These are phyloP conservation scores for Penicillium turbatum DNA, from an alignment of 495 filamentous ascomycete species.

Conservation along the genomic window DNA sequence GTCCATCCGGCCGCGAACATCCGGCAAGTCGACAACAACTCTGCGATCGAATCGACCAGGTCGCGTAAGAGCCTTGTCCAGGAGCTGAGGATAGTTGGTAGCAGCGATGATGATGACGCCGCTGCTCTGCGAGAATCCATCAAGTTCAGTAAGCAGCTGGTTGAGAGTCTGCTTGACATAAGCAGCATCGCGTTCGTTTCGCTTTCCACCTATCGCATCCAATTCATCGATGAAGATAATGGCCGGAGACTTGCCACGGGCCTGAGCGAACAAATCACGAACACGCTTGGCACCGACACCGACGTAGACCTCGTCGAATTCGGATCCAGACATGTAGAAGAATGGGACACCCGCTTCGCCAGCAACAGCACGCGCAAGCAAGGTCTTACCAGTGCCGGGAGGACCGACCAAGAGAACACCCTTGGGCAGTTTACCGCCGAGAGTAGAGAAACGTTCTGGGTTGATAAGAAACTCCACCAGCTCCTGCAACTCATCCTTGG, in stretches of 20 bases:
- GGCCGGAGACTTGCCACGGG: conserved; percentile 83
- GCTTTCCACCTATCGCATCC: conserved; percentile 91
- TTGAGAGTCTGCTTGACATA: conserved; percentile 97
- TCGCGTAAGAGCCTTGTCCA: conserved; percentile 91
- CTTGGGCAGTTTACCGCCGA: conserved; percentile 94
- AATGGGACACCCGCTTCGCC: conserved; percentile 97
- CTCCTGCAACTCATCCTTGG: conserved; percentile 96
- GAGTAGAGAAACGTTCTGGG: conserved; percentile 82
- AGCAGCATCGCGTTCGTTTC: conserved; percentile 89
- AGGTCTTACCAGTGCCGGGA: conserved; percentile 97
- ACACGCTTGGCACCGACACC: conserved; percentile 98
- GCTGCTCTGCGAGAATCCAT: conserved; percentile 90
- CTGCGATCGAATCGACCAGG: conserved; percentile 95
- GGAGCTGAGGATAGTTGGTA: conserved; percentile 89
- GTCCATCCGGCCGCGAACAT: conserved; percentile 89
- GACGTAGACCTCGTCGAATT: conserved; percentile 98
- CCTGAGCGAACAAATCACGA: conserved; percentile 86
- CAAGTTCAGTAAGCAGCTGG: conserved; percentile 95
- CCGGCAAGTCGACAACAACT: conserved; percentile 80
- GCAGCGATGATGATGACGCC: conserved; percentile 93
- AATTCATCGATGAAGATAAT: conserved; percentile 99
- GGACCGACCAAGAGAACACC: conserved; percentile 93
- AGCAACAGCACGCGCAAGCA: conserved; percentile 91
- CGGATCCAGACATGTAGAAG: conserved; percentile 99
- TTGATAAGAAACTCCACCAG: conserved; percentile 93